Evolutionary conservation across 495 filamentous ascomycete species (phyloP), one percentile per base, ranked within the genome.

Genomic region (Podospora fimiseda): DNA sequence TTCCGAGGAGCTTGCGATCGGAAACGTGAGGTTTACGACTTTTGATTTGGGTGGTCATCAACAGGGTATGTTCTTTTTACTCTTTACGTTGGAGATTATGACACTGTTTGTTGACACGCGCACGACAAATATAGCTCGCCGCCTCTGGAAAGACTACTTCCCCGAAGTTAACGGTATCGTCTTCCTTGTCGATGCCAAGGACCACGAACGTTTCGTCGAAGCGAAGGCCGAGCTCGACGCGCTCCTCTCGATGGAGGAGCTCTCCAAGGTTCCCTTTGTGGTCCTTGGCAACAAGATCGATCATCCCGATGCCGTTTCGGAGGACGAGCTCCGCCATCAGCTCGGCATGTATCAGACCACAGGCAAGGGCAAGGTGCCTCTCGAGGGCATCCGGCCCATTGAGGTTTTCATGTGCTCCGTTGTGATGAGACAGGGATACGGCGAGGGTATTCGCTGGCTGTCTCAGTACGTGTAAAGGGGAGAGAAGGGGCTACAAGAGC

Each of bases 391-490:
- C 70, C 79, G 93, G 53, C 90, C 93, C 11, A 93, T 97, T 66
- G 93, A 98, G 80, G 86, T 96, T 46, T 96, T 96, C 74, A 96
- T 96, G 92, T 96, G 91, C 80, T 92, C 87, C 63, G 90, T 96
- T 64, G 90, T 96, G 50, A 96, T 95, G 93, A 80, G 92, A 68
- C 91, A 96, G 74, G 92, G 85, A 43, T 90, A 90, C 64, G 86
- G 87, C 47, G 86, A 90, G 63, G 86, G 76, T 24, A 86, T 90
- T 61, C 77, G 85, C 65, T 90, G 86, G 86, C 73, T 88, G 66
- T 87, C 84, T 50, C 85, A 88, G 68, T 88, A 88, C 56, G 84
- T 88, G 60, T 88, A 81, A 66, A 65, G 36, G 22, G 23, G 9
- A 41, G n/a, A 40, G 11, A 33, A 9, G n/a, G n/a, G n/a, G n/a